These are phyloP conservation scores for Torulaspora maleeae DNA, from an alignment of 805 yeast genomes.

Conservation along the genomic window DNA sequence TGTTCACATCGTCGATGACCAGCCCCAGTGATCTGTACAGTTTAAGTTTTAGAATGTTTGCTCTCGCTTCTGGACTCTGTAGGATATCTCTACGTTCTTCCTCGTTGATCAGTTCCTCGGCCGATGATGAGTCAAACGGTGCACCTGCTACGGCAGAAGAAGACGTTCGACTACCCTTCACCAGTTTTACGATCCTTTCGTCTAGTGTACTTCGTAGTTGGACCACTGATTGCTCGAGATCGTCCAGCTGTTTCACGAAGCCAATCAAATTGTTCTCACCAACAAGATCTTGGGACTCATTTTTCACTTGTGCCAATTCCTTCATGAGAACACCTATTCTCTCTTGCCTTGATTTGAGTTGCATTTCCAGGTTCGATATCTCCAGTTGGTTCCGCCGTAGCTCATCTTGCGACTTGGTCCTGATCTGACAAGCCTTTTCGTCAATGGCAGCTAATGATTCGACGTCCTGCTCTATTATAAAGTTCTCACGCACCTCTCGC, in stretches of 20 bases:
- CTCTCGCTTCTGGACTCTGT: conserved; percentile 21
- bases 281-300: conserved; percentile 15
- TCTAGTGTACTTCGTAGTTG: conserved; percentile 22
- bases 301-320: conserved; percentile 14
- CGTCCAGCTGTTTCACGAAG: conserved; percentile 27
- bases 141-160: neutral
- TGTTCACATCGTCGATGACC: conserved; percentile 41
- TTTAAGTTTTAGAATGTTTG: conserved; percentile 47
- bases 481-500: conserved; percentile 25
- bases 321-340: conserved; percentile 9
- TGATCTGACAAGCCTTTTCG: conserved; percentile 16
- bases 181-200: conserved; percentile 16
- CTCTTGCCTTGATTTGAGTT: conserved; percentile 9
- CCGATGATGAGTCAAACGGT: neutral
- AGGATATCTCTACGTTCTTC: conserved; percentile 14
- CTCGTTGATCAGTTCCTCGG: conserved; percentile 3
- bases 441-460: conserved; percentile 13
- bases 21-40: conserved; percentile 60
- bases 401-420: conserved; percentile 6
- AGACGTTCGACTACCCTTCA: conserved; percentile 6
- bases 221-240: conserved; percentile 21
- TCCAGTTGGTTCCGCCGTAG: conserved; percentile 9
- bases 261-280: conserved; percentile 16
- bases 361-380: conserved; percentile 8
- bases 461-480: conserved; percentile 29